Base-by-base conservation (phyloP, 1,284 basidiomycete species). In the Grifola frondosa region DNA sequence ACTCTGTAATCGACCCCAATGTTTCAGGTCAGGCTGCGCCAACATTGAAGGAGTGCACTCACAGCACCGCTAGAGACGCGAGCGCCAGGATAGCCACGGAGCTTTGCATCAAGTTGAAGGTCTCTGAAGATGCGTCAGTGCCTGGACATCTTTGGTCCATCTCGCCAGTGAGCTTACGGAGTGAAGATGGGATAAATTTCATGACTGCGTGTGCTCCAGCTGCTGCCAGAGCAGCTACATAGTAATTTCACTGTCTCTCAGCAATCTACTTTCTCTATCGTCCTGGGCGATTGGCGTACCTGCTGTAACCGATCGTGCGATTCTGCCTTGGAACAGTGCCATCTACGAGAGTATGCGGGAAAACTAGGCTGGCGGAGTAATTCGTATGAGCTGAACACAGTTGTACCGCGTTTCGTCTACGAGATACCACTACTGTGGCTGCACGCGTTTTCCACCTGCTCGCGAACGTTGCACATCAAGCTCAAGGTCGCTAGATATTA, bases 81-180 rank as follows among this genome's bases (percentile, higher is more conserved):
- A 88, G 74, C 16, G 81, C 79, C 13, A 88, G 65, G 37, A 82
- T 71, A 8, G 85, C 81, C 28, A 89, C 77, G 1, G 78, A 75
- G n/a, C 80, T 81, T 61, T 89, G 87, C 41, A 80, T 81, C 55
- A 87, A 57, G 51, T 82, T 81, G 54, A 82, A 73, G 21, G 78
- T 76, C 66, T 82, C 86, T 88, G 47, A 22, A 15, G 16, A 20
- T 9, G 16, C 11, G n/a, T 15, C n/a, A 16, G 20, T 17, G 16
- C 26, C 5, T n/a, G n/a, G n/a, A n/a, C n/a, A 21, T n/a, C 29
- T 13, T 23, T 36, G 22, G 26, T 6, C 13, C 22, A 19, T 36
- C 16, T 13, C 20, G 37, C 6, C 20, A 16, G 22, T 13, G 5
- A 22, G 15, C 58, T 48, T 45, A 59, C 58, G 48, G 20, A 49